These are phyloP conservation scores for Plenodomus tracheiphilus DNA, from an alignment of 2,329 filamentous ascomycete genomes.

Conservation along the genomic window DNA sequence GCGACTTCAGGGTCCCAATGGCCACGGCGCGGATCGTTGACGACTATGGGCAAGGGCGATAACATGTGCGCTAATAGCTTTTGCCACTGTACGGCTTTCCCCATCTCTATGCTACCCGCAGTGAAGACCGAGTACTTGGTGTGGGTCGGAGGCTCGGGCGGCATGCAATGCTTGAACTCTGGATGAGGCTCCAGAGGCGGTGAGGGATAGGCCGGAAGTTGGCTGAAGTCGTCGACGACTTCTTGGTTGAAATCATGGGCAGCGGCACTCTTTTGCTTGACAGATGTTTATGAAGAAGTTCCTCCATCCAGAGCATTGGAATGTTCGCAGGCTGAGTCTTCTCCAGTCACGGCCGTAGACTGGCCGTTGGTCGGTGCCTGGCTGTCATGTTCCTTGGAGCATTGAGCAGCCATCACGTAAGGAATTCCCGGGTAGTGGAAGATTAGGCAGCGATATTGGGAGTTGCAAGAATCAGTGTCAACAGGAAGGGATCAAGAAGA, in stretches of 20 bases:
- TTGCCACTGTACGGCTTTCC: conserved; percentile 57
- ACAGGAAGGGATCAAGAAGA: too few relatives aligned
- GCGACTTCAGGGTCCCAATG: conserved; percentile 61
- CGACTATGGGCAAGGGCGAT: conserved; percentile 51
- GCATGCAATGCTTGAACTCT: conserved; percentile 19
- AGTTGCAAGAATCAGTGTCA: too few relatives aligned
- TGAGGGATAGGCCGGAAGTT: conserved; percentile 20
- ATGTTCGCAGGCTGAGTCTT: too few relatives aligned
- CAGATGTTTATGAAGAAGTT: too few relatives aligned
- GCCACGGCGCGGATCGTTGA: conserved; percentile 61
- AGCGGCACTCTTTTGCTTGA: too few relatives aligned
- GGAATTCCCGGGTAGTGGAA: too few relatives aligned
- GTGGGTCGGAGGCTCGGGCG: conserved; percentile 18
- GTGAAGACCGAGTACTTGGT: conserved; percentile 56
- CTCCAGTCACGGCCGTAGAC: too few relatives aligned
- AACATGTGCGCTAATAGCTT: conserved; percentile 49
- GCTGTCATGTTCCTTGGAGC: too few relatives aligned
- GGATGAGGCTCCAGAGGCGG: conserved; percentile 12
- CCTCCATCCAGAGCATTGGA: too few relatives aligned
- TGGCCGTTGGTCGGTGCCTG: too few relatives aligned
- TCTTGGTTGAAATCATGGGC: conserved; percentile 25
- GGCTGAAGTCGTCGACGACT: conserved; percentile 22
- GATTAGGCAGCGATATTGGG: too few relatives aligned
- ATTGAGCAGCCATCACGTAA: too few relatives aligned
- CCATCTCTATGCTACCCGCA: conserved; percentile 59